Conservation (phyloP, 495 filamentous ascomycete species). For the Podospora fimiseda region DNA sequence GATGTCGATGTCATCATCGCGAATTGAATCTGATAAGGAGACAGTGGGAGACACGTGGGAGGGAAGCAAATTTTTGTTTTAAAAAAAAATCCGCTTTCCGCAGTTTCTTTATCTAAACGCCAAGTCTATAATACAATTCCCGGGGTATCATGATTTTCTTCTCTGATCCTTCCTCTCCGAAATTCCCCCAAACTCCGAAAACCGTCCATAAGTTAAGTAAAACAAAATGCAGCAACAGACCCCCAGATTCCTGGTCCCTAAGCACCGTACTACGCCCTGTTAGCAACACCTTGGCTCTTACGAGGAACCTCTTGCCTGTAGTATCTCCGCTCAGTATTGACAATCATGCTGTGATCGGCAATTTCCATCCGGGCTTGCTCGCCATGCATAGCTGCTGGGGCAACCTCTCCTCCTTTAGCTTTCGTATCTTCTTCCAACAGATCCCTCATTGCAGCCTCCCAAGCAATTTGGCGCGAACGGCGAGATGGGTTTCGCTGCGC, state of each 20-base stretch:
- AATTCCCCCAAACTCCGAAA: background rate
- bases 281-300: no score
- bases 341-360: slow-evolving; percentile 45
- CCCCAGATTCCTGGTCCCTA: no score
- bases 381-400: slow-evolving; percentile 51
- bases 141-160: slow-evolving; percentile 6
- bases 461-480: slow-evolving; percentile 32
- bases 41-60: no score
- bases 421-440: slow-evolving; percentile 38
- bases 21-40: no score
- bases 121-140: background rate
- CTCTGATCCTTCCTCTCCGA: background rate
- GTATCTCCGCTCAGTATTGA: slow-evolving; percentile 33
- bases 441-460: slow-evolving; percentile 39
- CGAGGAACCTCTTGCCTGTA: slow-evolving; percentile 32
- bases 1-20: no score
- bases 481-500: slow-evolving; percentile 30
- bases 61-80: no score
- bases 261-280: no score
- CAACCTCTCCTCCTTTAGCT: slow-evolving; percentile 62
- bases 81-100: no score
- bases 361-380: slow-evolving; percentile 32
- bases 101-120: no score
- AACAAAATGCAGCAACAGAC: background rate
- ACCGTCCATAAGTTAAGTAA: background rate